Percentiles rank a stretch among this genome's conserved stretches.
These are phyloP conservation scores for Microbotryomycetes sp. DNA, from an alignment of 1,284 basidiomycete genomes.

Conservation along the genomic window DNA sequence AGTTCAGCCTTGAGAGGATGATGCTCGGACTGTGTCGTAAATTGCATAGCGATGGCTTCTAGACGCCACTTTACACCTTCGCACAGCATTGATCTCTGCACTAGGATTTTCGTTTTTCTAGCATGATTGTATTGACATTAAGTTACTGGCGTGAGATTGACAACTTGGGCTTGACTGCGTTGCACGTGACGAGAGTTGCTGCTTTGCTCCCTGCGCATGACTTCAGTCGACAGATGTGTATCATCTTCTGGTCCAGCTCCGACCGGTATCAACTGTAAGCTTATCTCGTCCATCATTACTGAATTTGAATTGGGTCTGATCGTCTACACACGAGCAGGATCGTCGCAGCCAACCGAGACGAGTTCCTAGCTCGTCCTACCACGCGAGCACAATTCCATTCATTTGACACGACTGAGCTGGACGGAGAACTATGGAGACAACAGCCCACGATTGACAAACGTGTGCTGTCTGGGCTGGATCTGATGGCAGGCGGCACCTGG, in stretches of 20 bases:
- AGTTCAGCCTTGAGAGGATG: slow-evolving; percentile 62
- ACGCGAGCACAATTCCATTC: slow-evolving; percentile 23
- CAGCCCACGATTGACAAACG: not conserved
- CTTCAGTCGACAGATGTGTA: slow-evolving; percentile 31
- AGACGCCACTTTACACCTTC: too few species aligned
- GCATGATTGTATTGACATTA: too few species aligned
- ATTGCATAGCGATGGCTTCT: slow-evolving; percentile 72
- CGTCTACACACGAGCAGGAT: slow-evolving; percentile 10
- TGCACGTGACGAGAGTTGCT: too few species aligned
- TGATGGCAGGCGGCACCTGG: slow-evolving; percentile 36
- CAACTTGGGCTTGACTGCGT: too few species aligned
- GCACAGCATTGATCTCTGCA: too few species aligned
- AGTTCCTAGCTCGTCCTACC: slow-evolving; percentile 35
- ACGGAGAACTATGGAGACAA: not conserved
- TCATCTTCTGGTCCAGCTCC: slow-evolving; percentile 22
- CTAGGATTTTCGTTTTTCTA: too few species aligned
- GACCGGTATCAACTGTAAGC: slow-evolving; percentile 20
- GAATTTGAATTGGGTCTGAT: not conserved
- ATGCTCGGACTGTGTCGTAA: slow-evolving; percentile 68
- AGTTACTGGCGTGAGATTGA: too few species aligned
- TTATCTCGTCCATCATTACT: not conserved
- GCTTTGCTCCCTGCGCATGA: not conserved
- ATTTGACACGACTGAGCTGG: not conserved
- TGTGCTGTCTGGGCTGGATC: slow-evolving; percentile 32
- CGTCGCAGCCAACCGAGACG: slow-evolving; percentile 35